A percentile compares a stretch with the other conserved stretches of the same genome.
phyloP scores from a whole-genome alignment of 1,284 basidiomycete genomes.

The Serendipita sp. region DNA sequence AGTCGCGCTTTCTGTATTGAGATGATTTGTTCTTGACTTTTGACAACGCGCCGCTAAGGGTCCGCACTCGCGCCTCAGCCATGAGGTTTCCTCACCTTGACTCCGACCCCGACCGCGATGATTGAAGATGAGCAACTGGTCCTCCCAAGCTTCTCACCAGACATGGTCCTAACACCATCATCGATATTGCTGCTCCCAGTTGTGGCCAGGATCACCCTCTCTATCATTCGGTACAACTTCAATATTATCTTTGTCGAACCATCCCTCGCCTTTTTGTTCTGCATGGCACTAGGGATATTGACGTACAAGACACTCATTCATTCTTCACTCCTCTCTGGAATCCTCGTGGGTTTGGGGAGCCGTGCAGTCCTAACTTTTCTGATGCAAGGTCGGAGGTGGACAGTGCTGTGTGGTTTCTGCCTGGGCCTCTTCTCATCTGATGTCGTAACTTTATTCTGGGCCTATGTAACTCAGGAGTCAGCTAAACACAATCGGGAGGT shows the following conservation, averaged over 20 bases:
- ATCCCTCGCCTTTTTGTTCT: neutral
- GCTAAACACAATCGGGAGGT: neutral
- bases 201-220: neutral
- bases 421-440: neutral
- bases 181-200: neutral
- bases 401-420: neutral
- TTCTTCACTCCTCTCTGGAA: neutral
- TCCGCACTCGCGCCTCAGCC: neutral
- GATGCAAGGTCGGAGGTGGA: slow-evolving; percentile 3
- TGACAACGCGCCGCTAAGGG: neutral
- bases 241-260: slow-evolving; percentile 6
- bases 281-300: neutral
- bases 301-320: neutral
- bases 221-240: neutral
- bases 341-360: neutral
- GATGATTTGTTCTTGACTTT: neutral
- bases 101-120: neutral
- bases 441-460: neutral
- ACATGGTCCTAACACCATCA: slow-evolving; percentile 1
- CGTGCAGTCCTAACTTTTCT: neutral
- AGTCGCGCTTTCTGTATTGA: neutral
- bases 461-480: neutral
- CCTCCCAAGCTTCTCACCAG: neutral
- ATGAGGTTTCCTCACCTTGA: neutral
- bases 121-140: slow-evolving; percentile 6